Base-by-base conservation (phyloP, 2,329 filamentous ascomycete genomes). In the Nannizziopsis barbatae region DNA sequence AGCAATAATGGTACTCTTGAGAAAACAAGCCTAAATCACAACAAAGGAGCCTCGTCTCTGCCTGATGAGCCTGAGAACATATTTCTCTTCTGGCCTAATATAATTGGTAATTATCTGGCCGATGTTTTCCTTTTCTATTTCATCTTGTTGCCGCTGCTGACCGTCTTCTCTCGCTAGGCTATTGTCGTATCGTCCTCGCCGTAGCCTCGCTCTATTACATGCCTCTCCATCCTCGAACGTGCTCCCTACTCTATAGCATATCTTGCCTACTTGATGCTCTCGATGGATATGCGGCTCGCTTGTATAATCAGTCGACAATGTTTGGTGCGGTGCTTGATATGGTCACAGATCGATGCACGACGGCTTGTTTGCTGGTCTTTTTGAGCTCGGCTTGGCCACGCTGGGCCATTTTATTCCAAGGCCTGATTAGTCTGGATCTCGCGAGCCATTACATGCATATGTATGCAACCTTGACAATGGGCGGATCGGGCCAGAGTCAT, bases 371-470 rank as follows among this genome's bases (percentile, higher is more conserved):
- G 58, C 79, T 98, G 42, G 89, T 96, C 44, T 98, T 96, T 72
- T 71, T 98, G 53, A 87, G 86, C 36, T 93, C 87, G 11, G 92
- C 92, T 15, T 98, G 94, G 71, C 92, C 92, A 3, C 80, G 89
- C 50, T 96, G 87, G 83, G 82, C 86, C 55, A 88, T 96, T 57
- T 63, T 96, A 51, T 98, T 98, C 76, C 92, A 98, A 72, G 80
- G 83, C 39, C 71, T 98, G 62, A 95, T 98, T 66, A 84, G 84
- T 48, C 71, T 98, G 59, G 92, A 98, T 68, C 76, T 98, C 55
- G 85, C 92, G 22, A 95, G 88, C 65, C 92, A 98, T 69, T 98
- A 96, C 65, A 90, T 96, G 75, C 92, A 98, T 72, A 98, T 98
- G 92, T 96, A 94, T 65, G 86, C 89, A 10, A 95, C 88, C 0